Evolutionary conservation across 2,329 filamentous ascomycete species (phyloP).

Genomic region (Aspergillus thermomutatus): DNA sequence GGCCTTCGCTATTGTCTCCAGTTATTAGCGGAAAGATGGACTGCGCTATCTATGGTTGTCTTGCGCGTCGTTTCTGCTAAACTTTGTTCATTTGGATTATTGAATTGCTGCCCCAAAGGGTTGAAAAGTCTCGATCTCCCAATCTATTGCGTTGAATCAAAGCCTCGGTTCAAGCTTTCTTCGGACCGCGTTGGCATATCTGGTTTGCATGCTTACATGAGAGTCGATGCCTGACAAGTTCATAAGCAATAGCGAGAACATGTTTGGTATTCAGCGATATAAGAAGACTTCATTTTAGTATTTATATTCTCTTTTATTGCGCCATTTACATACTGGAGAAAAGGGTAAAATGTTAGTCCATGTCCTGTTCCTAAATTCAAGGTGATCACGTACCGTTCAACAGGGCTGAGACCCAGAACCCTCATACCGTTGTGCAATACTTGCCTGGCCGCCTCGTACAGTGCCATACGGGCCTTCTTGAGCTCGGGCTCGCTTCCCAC

Average conservation of each 20-base stretch:
- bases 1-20: neutral
- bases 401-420: constrained; percentile 63
- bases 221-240: too few species aligned
- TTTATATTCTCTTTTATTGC: constrained; percentile 1
- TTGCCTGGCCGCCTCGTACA: constrained; percentile 62
- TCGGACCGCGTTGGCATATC: too few species aligned
- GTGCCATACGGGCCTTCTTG: constrained; percentile 57
- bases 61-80: too few species aligned
- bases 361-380: neutral
- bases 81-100: too few species aligned
- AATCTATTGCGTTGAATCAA: too few species aligned
- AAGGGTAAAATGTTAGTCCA: constrained; percentile 8
- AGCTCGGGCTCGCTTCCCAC: constrained; percentile 57
- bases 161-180: too few species aligned
- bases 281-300: constrained; percentile 3
- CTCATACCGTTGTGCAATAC: constrained; percentile 65
- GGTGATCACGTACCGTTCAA: constrained; percentile 47
- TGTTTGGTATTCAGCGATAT: constrained; percentile 9
- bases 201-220: too few species aligned
- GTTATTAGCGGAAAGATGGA: neutral
- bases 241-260: neutral
- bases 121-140: too few species aligned
- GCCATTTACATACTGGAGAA: constrained; percentile 26
- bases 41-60: neutral
- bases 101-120: too few species aligned